These are phyloP conservation scores for Hypericum androsaemum DNA, from an alignment of 345 rosid genomes.

Conservation along the genomic window DNA sequence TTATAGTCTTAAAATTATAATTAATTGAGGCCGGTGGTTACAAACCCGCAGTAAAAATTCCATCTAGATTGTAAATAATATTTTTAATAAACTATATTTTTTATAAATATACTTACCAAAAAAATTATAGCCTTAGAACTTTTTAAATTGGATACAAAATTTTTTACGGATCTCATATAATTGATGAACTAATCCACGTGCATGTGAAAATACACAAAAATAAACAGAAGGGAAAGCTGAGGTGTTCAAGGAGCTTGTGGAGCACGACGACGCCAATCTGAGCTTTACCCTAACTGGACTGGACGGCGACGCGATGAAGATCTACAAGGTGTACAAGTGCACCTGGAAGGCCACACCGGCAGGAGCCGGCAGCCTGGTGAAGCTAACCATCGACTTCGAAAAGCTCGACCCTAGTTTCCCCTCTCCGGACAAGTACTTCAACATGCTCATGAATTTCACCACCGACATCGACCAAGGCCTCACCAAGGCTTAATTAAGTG, in stretches of 20 bases:
- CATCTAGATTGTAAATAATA: too few species aligned
- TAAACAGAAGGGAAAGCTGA: slow-evolving; percentile 22
- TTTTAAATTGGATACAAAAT: background rate
- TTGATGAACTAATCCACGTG: background rate
- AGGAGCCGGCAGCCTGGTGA: slow-evolving; percentile 6
- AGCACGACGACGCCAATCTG: slow-evolving; percentile 15
- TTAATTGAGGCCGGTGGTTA: too few species aligned
- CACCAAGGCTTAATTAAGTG: too few species aligned
- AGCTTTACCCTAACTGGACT: slow-evolving; percentile 12
- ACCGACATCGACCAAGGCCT: background rate
- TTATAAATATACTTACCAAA: too few species aligned
- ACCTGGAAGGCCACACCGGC: slow-evolving; percentile 9
- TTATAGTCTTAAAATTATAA: too few species aligned
- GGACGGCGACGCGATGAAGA: slow-evolving; percentile 26
- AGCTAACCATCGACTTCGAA: slow-evolving; percentile 19
- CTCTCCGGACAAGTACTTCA: slow-evolving; percentile 14
- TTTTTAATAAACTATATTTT: too few species aligned
- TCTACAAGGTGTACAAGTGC: slow-evolving; percentile 16
- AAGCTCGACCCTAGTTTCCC: slow-evolving; percentile 17
- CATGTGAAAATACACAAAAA: too few species aligned
- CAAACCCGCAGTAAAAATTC: too few species aligned
- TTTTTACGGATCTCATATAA: background rate
- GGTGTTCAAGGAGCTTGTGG: slow-evolving; percentile 19
- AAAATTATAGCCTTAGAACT: background rate
- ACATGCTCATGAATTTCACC: background rate